Conservation (phyloP, 345 rosid species). For the Eucalyptus marginata region DNA sequence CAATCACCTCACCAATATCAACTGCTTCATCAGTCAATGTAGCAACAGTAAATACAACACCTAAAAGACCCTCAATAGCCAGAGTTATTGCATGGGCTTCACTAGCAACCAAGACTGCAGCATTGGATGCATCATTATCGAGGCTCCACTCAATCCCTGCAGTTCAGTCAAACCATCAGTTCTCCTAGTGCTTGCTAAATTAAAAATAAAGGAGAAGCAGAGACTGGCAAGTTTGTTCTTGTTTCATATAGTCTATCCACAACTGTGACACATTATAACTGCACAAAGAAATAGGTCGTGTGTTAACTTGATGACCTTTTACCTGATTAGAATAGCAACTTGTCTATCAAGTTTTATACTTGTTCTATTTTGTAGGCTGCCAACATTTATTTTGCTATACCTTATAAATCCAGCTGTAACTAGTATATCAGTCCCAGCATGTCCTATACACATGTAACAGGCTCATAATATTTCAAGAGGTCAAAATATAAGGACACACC, state of each 20-base stretch:
- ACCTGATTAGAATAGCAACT: neutral
- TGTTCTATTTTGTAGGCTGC: neutral
- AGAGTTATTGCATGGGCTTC: slow-evolving; percentile 96
- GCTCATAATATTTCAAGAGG: neutral
- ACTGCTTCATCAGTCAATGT: slow-evolving; percentile 96
- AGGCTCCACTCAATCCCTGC: slow-evolving; percentile 98
- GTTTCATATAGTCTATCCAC: neutral
- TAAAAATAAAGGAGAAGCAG: neutral
- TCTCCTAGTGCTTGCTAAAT: neutral
- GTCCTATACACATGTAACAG: neutral
- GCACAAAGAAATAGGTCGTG: neutral
- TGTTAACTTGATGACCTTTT: neutral
- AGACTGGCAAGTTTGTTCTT: neutral
- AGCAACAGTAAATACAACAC: slow-evolving; percentile 90
- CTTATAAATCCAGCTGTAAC: neutral
- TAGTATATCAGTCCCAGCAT: neutral
- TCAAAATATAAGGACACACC: neutral
- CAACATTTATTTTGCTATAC: neutral
- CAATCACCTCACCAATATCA: slow-evolving; percentile 77
- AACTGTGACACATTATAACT: neutral
- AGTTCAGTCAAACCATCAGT: neutral
- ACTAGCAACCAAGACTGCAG: slow-evolving; percentile 96
- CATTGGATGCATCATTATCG: slow-evolving; percentile 95
- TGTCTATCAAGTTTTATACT: neutral
- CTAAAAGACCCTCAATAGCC: slow-evolving; percentile 92